These are phyloP conservation scores for Zangia roseola DNA, from an alignment of 768 basidiomycete species.

Conservation along the genomic window DNA sequence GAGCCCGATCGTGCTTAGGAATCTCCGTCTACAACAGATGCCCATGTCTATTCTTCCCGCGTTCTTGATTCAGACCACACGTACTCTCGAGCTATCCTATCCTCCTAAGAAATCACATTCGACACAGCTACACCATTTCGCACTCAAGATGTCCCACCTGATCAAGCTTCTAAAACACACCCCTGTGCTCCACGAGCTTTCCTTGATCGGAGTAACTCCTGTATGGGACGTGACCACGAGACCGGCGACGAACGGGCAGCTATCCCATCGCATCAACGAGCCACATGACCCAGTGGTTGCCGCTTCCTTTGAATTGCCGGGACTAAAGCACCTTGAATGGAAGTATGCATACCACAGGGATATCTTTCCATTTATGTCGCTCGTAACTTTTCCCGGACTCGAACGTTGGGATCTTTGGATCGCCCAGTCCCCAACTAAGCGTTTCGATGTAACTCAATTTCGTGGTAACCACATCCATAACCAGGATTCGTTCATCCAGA, in stretches of 20 bases:
- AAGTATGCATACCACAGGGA: constrained; percentile 43
- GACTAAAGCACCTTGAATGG: constrained; percentile 48
- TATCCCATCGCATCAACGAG: constrained; percentile 6
- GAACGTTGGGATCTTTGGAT: constrained; percentile 45
- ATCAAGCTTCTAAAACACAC: constrained; percentile 37
- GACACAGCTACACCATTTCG: constrained; percentile 28
- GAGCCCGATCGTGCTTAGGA: constrained; percentile 16
- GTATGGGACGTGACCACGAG: constrained; percentile 33
- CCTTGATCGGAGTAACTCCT: constrained; percentile 42
- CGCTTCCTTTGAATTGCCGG: constrained; percentile 33
- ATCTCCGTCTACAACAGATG: constrained; percentile 43
- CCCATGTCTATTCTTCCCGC: constrained; percentile 39
- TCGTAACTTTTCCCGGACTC: constrained; percentile 40
- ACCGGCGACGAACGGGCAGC: constrained; percentile 10
- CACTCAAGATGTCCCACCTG: constrained; percentile 41
- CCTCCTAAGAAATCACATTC: constrained; percentile 27
- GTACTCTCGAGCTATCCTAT: constrained; percentile 43
- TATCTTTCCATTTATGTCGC: constrained; percentile 42
- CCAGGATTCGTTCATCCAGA: constrained; percentile 30
- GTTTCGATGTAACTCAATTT: constrained; percentile 25
- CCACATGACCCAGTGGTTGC: constrained; percentile 5
- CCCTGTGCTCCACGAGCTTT: constrained; percentile 42
- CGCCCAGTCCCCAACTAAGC: constrained; percentile 33
- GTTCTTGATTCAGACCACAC: constrained; percentile 38
- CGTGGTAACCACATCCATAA: constrained; percentile 31